Conservation (phyloP, 768 basidiomycete genomes). For the Paxillus involutus region DNA sequence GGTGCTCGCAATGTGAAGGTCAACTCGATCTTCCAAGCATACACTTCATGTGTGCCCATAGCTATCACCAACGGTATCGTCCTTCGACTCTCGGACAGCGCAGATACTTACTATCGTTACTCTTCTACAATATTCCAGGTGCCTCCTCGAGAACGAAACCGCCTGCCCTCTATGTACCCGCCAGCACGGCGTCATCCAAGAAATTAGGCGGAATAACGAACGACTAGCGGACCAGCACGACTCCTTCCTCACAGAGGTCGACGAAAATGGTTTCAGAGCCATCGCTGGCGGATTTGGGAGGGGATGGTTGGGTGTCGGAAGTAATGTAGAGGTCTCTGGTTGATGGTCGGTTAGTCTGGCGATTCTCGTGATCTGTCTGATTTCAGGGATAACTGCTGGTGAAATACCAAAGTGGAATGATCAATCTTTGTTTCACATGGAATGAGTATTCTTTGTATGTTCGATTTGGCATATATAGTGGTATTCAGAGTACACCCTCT, state of each 20-base stretch:
- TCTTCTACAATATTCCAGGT: conserved; percentile 45
- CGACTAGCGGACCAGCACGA: conserved; percentile 81
- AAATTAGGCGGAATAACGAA: conserved; percentile 86
- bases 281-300: conserved; percentile 41
- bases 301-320: too few relatives aligned
- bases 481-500: too few relatives aligned
- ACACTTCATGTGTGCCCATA: conserved; percentile 98
- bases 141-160: conserved; percentile 83
- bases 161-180: conserved; percentile 90
- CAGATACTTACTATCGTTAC: not conserved
- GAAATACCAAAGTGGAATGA: too few relatives aligned
- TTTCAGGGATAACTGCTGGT: too few relatives aligned
- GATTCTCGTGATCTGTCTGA: too few relatives aligned
- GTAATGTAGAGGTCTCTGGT: too few relatives aligned
- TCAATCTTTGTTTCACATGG: too few relatives aligned
- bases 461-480: too few relatives aligned
- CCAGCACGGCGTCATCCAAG: conserved; percentile 85
- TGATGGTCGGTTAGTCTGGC: too few relatives aligned
- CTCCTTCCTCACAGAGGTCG: conserved; percentile 74
- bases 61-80: conserved; percentile 87
- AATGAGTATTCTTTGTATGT: too few relatives aligned
- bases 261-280: conserved; percentile 66
- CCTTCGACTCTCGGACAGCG: not conserved
- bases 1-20: conserved; percentile 86
- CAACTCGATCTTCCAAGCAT: conserved; percentile 91